These are phyloP conservation scores for Fragaria ananassa DNA, from an alignment of 306 rosid species.

Conservation along the genomic window DNA sequence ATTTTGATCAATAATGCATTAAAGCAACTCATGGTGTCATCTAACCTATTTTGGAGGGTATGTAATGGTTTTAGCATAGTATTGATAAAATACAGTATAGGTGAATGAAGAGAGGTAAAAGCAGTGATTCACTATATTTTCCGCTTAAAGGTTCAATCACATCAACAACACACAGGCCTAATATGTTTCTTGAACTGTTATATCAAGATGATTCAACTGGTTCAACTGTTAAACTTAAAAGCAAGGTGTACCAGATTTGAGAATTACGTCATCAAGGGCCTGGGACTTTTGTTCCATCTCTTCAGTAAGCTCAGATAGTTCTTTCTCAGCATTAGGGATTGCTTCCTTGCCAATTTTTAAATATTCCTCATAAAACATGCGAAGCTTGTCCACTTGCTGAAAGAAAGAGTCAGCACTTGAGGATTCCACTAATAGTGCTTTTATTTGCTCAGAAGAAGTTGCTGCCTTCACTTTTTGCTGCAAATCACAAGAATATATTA, in stretches of 20 bases:
- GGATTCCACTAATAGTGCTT: conserved; percentile 67
- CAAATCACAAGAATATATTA: conserved; percentile 22
- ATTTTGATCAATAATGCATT: neutral
- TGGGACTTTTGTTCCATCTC: conserved; percentile 72
- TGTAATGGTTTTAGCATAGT: neutral
- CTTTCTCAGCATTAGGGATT: conserved; percentile 74
- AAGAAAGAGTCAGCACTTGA: conserved; percentile 63
- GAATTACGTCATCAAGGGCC: conserved; percentile 78
- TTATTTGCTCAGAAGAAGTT: conserved; percentile 75
- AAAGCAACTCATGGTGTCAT: neutral
- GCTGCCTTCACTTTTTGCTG: conserved; percentile 93
- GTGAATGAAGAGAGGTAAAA: neutral
- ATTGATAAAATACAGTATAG: neutral
- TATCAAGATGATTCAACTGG: neutral
- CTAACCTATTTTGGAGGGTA: neutral
- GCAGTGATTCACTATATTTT: neutral
- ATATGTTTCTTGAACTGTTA: conserved; percentile 9
- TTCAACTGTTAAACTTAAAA: conserved; percentile 15
- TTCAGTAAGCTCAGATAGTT: conserved; percentile 52
- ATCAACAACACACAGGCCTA: conserved; percentile 2
- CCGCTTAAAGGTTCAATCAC: neutral
- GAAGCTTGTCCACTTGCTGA: conserved; percentile 93
- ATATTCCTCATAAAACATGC: conserved; percentile 77
- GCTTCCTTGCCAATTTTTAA: conserved; percentile 68
- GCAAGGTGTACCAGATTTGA: conserved; percentile 24